These are phyloP conservation scores for Fusarium mundagurra DNA, from an alignment of 2,329 filamentous ascomycete species.

Conservation along the genomic window DNA sequence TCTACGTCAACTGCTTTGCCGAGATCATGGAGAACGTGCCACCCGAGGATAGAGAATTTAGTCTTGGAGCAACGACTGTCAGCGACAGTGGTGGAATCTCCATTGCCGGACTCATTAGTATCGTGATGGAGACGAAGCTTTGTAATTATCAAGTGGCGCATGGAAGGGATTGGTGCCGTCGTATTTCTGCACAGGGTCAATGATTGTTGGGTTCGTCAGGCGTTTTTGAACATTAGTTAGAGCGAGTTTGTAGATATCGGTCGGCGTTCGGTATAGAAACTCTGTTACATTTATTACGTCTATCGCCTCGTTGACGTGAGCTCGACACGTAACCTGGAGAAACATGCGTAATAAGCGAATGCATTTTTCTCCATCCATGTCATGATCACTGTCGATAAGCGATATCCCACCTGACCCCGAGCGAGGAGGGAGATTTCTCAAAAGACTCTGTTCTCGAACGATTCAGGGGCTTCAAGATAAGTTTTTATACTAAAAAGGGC, in stretches of 20 bases:
- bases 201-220: conserved; percentile 8
- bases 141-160: conserved; percentile 87
- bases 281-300: conserved; percentile 6
- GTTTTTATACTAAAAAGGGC: not conserved
- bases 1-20: conserved; percentile 96
- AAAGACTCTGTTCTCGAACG: not conserved
- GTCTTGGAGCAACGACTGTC: conserved; percentile 86
- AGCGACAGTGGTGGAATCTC: conserved; percentile 94
- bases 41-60: conserved; percentile 85
- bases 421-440: not conserved
- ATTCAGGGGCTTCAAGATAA: conserved; percentile 3
- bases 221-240: not conserved
- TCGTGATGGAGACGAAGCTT: conserved; percentile 81
- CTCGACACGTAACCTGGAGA: conserved; percentile 7
- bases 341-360: conserved; percentile 12
- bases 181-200: conserved; percentile 54
- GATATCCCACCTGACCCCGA: not conserved
- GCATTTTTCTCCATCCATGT: not conserved
- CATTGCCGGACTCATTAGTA: conserved; percentile 84
- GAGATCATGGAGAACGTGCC: conserved; percentile 89
- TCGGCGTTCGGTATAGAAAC: conserved; percentile 1
- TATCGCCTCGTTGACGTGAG: not conserved
- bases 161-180: conserved; percentile 78
- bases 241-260: not conserved
- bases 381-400: conserved; percentile 21